Evolutionary conservation across 495 filamentous ascomycete genomes (phyloP).

Genomic region (Tuber aestivum): DNA sequence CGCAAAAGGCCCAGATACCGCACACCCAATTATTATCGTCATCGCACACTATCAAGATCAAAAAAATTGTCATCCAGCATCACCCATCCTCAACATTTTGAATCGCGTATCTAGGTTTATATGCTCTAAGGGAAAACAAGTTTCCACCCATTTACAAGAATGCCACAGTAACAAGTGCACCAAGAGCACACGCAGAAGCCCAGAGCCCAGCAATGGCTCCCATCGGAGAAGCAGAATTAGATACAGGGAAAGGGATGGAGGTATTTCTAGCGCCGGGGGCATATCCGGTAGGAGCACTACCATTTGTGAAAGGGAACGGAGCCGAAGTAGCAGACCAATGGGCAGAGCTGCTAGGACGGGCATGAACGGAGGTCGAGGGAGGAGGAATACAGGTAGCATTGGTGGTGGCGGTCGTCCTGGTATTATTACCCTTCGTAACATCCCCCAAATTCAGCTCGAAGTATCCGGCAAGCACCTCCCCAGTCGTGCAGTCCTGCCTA

Average conservation of each 20-base stretch:
- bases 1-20: not conserved
- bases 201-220: not conserved
- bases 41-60: not conserved
- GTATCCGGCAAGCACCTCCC: not conserved
- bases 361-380: not conserved
- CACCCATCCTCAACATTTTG: not conserved
- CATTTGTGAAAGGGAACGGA: not conserved
- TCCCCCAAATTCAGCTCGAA: not conserved
- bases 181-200: not conserved
- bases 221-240: not conserved
- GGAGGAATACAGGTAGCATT: not conserved
- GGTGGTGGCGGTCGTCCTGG: not conserved
- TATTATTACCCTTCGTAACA: not conserved
- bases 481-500: not conserved
- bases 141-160: not conserved
- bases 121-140: not conserved
- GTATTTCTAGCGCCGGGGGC: not conserved
- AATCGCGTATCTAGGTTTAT: not conserved
- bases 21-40: not conserved
- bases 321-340: no score
- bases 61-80: not conserved
- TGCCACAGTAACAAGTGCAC: not conserved
- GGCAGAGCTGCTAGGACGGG: not conserved
- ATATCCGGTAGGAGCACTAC: not conserved
- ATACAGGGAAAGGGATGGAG: not conserved